Base-by-base conservation (phyloP, 805 yeast species). In the Candida nonsorbophila region DNA sequence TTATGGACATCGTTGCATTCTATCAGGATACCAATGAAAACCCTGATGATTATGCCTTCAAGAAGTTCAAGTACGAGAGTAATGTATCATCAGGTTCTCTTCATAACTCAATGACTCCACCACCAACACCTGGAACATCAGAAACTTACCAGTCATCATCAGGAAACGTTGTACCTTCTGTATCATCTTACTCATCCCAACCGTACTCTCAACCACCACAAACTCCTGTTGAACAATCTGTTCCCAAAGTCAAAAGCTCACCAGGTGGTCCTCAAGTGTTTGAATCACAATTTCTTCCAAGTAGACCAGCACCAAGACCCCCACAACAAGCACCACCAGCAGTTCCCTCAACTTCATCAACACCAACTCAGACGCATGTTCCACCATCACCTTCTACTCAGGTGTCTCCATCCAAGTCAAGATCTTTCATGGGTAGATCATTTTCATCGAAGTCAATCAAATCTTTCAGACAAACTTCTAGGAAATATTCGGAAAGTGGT, bases 1-100 rank as follows among this genome's bases (percentile, higher is more conserved):
- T 92, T 4, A 82, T 82, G 69, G 94, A 86, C 47, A 87, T 84
- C 36, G 86, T 86, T 16, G 86, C 84, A 24, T 86, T 86, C 50
- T 86, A 86, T 54, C 84, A 79, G 46, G 82, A 78, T 41, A 49
- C 60, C 6, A 60, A 55, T 38, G 71, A 66, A 24, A 61, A 62
- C 34, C 48, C 59, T 2, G 71, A 67, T 24, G 69, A 64, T 31
- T 44, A 55, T 35, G 69, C 69, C 5, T 63, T 67, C 40, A 59
- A 53, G 41, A 67, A 67, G 36, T 67, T 67, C 45, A 50, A 58
- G 27, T 54, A 47, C 27, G 53, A 44, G 7, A 20, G 36, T 16
- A 42, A 44, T 28, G 31, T 36, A 6, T 47, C 60, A 3, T 45
- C 40, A 7, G 32, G 44, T 3, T 53, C 62, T 6, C 38, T 56